phyloP scores from a whole-genome alignment of 208 protist genomes.

The Histomonas meleagridis region DNA sequence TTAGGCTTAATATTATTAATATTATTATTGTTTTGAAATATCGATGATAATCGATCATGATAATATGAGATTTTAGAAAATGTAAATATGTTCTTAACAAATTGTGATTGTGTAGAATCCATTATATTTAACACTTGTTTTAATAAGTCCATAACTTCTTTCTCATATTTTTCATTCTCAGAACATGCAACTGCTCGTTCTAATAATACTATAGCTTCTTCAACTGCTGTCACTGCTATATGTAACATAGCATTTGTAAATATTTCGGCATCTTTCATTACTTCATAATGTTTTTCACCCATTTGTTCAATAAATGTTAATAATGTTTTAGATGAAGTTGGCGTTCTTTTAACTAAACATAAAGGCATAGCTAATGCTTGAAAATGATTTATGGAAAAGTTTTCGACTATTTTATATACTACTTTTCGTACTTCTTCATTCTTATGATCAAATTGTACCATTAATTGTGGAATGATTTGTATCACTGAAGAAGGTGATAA shows the following conservation, averaged over 20 bases:
- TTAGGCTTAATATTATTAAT: too few species aligned
- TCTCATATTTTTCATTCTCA: too few species aligned
- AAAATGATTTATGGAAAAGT: not conserved
- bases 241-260: not conserved
- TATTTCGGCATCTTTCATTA: not conserved
- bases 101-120: not conserved
- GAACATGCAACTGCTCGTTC: not conserved
- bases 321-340: not conserved
- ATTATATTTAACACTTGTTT: not conserved
- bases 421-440: not conserved
- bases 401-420: not conserved
- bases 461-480: conserved; percentile 27
- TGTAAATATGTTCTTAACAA: not conserved
- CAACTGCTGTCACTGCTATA: not conserved
- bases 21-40: too few species aligned
- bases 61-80: too few species aligned
- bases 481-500: not conserved
- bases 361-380: not conserved
- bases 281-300: not conserved
- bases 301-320: not conserved
- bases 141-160: not conserved
- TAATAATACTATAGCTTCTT: not conserved
- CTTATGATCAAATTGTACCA: not conserved
- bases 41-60: too few species aligned
- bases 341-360: not conserved